Evolutionary conservation across 768 basidiomycete species (phyloP).

Genomic region (Hericium erinaceus): DNA sequence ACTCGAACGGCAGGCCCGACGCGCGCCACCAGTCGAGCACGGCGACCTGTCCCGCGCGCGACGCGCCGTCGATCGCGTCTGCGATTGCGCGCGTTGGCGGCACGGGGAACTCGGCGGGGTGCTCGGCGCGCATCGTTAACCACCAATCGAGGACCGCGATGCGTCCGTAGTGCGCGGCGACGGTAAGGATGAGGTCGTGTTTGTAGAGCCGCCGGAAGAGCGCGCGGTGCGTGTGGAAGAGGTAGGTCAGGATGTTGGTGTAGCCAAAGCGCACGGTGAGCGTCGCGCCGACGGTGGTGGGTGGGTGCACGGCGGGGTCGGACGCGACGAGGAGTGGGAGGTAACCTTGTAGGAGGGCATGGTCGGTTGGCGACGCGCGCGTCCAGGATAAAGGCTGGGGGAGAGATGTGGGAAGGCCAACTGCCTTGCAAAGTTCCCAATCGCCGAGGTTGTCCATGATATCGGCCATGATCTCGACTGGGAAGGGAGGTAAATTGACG

Average conservation of each 20-base stretch:
- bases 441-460: slow-evolving; percentile 74
- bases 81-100: slow-evolving; percentile 47
- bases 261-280: slow-evolving; percentile 66
- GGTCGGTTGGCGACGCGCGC: slow-evolving; percentile 58
- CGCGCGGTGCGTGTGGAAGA: slow-evolving; percentile 54
- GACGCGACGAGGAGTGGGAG: slow-evolving; percentile 51
- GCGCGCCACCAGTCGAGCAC: slow-evolving; percentile 78
- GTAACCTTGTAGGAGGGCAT: slow-evolving; percentile 60
- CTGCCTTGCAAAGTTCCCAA: slow-evolving; percentile 77
- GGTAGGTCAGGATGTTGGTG: slow-evolving; percentile 64
- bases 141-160: slow-evolving; percentile 74
- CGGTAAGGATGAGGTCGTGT: slow-evolving; percentile 63
- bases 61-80: slow-evolving; percentile 73
- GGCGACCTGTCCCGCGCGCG: slow-evolving; percentile 61
- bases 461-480: slow-evolving; percentile 66
- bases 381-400: slow-evolving; percentile 62
- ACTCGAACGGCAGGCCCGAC: slow-evolving; percentile 58
- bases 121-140: slow-evolving; percentile 52
- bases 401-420: slow-evolving; percentile 65
- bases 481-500: slow-evolving; percentile 42
- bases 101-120: slow-evolving; percentile 48
- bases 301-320: slow-evolving; percentile 44
- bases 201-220: slow-evolving; percentile 59
- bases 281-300: slow-evolving; percentile 62
- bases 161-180: slow-evolving; percentile 70